Base-by-base conservation (phyloP, 805 yeast genomes). In the Wickerhamiella azymoides region DNA sequence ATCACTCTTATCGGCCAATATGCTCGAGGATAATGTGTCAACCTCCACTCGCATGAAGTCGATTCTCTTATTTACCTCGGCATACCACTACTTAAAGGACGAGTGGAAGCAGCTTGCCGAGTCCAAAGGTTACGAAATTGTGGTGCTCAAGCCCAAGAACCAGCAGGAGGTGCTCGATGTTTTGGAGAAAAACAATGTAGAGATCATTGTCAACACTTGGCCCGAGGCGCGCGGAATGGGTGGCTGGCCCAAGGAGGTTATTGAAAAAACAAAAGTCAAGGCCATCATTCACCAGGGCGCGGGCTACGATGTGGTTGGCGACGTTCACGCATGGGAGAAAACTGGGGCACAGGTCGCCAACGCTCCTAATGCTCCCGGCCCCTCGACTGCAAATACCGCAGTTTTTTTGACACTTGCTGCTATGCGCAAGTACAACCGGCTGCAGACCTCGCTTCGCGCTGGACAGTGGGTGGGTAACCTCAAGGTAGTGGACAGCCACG, bases 361-460 rank as follows among this genome's bases (percentile, higher is more conserved):
- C 55, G 74, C 73, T 25, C 79, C 77, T 4, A 65, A 65, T 11
- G 56, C 73, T n/a, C 76, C 73, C 8, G 74, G 71, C 37, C 65
- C 66, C 11, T 72, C 77, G 19, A 75, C 80, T 10, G 79, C 80
- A 1, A 77, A 73, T 51, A 70, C 76, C 14, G 71, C 73, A 38
- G 57, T 74, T 25, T 74, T 66, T 53, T 59, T 75, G 42, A 52
- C 73, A 14, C 47, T 75, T 17, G 71, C 72, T 1, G 72, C 79
- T 1, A 55, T 76, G 57, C 65, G 80, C 49, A 72, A 73, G 54
- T 61, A 61, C 38, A 48, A 60, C 52, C 50, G 52, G 36, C 72
- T 75, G 25, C 71, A 67, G 49, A 56, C 62, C 39, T 54, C 58
- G 40, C 57, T 74, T 39, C 54, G 65, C 2, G 56, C 61, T 26